Conservation (phyloP, 2,329 filamentous ascomycete species). For the Didymella pinodella region DNA sequence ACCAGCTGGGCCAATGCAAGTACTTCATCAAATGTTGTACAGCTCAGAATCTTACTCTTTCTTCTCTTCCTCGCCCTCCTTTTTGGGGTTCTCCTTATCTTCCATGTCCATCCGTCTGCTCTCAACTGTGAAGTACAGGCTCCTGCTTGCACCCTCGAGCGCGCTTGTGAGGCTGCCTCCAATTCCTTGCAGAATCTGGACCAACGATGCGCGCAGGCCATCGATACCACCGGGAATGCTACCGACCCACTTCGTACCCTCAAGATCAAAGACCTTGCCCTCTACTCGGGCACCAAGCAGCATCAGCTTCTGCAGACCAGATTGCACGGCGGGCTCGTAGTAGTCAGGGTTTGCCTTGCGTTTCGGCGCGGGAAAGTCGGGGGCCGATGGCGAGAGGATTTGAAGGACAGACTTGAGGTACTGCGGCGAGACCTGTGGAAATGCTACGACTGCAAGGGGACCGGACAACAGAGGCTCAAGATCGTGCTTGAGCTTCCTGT, state of each 20-base stretch:
- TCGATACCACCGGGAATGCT: constrained; percentile 83
- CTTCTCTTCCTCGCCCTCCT: constrained; percentile 35
- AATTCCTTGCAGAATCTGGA: constrained; percentile 79
- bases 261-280: constrained; percentile 80
- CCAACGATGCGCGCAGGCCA: constrained; percentile 80
- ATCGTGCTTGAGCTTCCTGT: constrained; percentile 63
- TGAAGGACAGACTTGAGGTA: constrained; percentile 83
- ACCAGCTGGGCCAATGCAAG: neutral
- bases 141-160: constrained; percentile 82
- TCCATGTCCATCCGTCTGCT: constrained; percentile 81
- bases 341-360: constrained; percentile 80
- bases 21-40: constrained; percentile 11
- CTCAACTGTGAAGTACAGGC: constrained; percentile 87
- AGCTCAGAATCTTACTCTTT: constrained; percentile 11
- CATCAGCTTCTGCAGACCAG: constrained; percentile 84
- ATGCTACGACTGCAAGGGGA: constrained; percentile 78
- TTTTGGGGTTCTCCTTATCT: constrained; percentile 63
- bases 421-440: constrained; percentile 82
- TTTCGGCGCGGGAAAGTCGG: constrained; percentile 78
- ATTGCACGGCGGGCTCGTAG: constrained; percentile 80
- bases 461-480: constrained; percentile 82
- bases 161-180: constrained; percentile 78
- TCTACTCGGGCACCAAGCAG: constrained; percentile 88
- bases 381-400: constrained; percentile 74
- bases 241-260: constrained; percentile 74